phyloP scores from a whole-genome alignment of 2,329 filamentous ascomycete genomes.

The Claviceps monticola region DNA sequence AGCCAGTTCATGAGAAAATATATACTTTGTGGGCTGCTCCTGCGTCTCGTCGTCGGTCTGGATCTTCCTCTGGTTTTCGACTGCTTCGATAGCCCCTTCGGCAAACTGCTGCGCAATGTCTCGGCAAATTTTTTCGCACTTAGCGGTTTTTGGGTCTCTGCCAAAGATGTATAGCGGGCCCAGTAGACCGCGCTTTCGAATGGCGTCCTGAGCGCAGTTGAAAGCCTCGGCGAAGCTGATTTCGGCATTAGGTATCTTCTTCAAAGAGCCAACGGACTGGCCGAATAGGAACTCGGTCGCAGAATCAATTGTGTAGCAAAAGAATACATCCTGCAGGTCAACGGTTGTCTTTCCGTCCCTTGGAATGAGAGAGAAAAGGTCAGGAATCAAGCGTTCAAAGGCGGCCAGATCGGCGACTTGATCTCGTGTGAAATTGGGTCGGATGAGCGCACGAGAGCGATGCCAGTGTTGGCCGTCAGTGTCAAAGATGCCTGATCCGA shows the following conservation, averaged over 20 bases:
- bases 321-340: constrained; percentile 33
- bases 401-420: constrained; percentile 28
- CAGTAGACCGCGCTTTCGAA: constrained; percentile 25
- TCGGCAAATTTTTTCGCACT: constrained; percentile 35
- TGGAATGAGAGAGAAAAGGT: constrained; percentile 15
- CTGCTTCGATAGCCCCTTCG: constrained; percentile 41
- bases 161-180: constrained; percentile 36
- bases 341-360: constrained; percentile 19
- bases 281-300: constrained; percentile 48
- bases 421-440: constrained; percentile 26
- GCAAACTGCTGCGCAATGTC: constrained; percentile 35
- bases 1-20: constrained; percentile 19
- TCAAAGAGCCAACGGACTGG: constrained; percentile 28
- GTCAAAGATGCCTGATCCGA: constrained; percentile 26
- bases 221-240: constrained; percentile 15
- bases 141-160: constrained; percentile 48
- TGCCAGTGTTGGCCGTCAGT: constrained; percentile 14
- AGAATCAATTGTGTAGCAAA: constrained; percentile 33
- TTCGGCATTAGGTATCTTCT: constrained; percentile 5
- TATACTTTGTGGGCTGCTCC: constrained; percentile 12
- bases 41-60: constrained; percentile 5
- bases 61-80: constrained; percentile 29
- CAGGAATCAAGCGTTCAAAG: constrained; percentile 19
- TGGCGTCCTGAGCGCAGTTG: constrained; percentile 1
- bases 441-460: constrained; percentile 23